Percentiles rank a stretch among this genome's conserved stretches.
Evolutionary conservation across 352 stramenopile genomes (phyloP).

Genomic region (Globisporangium takayamanum): DNA sequence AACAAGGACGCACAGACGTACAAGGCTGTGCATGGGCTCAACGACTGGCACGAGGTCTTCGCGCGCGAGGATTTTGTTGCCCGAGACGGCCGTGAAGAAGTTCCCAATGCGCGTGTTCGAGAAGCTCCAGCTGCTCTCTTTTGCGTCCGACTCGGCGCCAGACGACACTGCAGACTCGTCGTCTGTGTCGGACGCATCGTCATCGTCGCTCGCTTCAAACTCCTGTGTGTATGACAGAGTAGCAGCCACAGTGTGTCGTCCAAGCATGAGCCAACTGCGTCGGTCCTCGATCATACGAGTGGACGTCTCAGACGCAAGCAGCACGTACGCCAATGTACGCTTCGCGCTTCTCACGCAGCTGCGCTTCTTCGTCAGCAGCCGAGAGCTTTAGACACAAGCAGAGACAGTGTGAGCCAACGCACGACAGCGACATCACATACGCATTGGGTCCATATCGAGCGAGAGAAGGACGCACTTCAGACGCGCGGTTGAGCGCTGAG

Average conservation of each 20-base stretch:
- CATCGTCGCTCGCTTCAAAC: constrained; percentile 60
- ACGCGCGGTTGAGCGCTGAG: constrained; percentile 61
- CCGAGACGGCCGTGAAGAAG: constrained; percentile 79
- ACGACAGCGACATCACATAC: neutral
- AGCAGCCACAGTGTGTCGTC: neutral
- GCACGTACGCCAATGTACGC: constrained; percentile 77
- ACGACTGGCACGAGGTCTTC: constrained; percentile 92
- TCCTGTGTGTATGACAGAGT: constrained; percentile 25
- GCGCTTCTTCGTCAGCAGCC: constrained; percentile 61
- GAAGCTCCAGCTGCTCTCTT: constrained; percentile 68
- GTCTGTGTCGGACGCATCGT: constrained; percentile 59
- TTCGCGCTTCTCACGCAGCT: constrained; percentile 64
- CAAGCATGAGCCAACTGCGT: neutral
- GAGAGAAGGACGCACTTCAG: constrained; percentile 28
- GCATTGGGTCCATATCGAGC: neutral
- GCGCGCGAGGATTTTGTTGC: constrained; percentile 91
- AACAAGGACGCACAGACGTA: constrained; percentile 16
- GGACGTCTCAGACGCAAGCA: neutral
- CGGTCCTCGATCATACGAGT: neutral
- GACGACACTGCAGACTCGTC: constrained; percentile 64
- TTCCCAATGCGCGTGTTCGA: constrained; percentile 71
- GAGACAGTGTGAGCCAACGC: neutral
- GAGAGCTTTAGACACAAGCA: constrained; percentile 29
- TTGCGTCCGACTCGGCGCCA: constrained; percentile 61
- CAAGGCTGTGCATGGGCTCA: constrained; percentile 90